Conservation (phyloP, 306 rosid genomes). For the Geum urbanum region DNA sequence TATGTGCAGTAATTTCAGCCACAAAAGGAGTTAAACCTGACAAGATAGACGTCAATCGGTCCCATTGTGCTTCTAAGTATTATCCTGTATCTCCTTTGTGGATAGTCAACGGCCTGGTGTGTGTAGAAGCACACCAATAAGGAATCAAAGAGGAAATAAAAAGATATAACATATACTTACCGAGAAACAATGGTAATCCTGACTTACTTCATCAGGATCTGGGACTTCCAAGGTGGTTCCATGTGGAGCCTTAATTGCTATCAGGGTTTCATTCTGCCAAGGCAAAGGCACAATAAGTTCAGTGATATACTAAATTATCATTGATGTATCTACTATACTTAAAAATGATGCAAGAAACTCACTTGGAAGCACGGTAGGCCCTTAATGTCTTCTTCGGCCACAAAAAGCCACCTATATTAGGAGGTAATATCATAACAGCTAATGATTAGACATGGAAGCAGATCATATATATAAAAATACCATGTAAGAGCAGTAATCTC, state of each 20-base stretch:
- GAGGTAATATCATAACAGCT: slow-evolving; percentile 5
- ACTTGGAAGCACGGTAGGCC: slow-evolving; percentile 80
- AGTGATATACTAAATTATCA: slow-evolving; percentile 19
- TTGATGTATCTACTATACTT: slow-evolving; percentile 16
- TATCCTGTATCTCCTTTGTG: slow-evolving; percentile 83
- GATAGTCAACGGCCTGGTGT: slow-evolving; percentile 83
- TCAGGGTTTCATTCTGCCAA: slow-evolving; percentile 87
- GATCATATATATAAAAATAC: background rate
- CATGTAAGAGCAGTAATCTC: slow-evolving; percentile 9
- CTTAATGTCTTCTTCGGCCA: slow-evolving; percentile 92
- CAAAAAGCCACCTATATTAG: slow-evolving; percentile 69
- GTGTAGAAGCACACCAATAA: slow-evolving; percentile 36
- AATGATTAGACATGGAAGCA: background rate
- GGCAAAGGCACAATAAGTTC: slow-evolving; percentile 26
- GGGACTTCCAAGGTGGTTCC: slow-evolving; percentile 99
- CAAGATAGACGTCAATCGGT: slow-evolving; percentile 95
- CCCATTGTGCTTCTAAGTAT: slow-evolving; percentile 99
- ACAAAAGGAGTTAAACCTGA: slow-evolving; percentile 57
- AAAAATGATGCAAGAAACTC: slow-evolving; percentile 26
- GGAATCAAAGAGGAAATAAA: slow-evolving; percentile 24
- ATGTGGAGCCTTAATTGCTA: slow-evolving; percentile 97
- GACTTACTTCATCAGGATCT: slow-evolving; percentile 94
- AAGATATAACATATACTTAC: slow-evolving; percentile 22
- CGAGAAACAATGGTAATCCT: slow-evolving; percentile 23
- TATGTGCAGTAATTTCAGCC: slow-evolving; percentile 2